Conservation (phyloP, 306 rosid genomes). For the Dicorynia guianensis region DNA sequence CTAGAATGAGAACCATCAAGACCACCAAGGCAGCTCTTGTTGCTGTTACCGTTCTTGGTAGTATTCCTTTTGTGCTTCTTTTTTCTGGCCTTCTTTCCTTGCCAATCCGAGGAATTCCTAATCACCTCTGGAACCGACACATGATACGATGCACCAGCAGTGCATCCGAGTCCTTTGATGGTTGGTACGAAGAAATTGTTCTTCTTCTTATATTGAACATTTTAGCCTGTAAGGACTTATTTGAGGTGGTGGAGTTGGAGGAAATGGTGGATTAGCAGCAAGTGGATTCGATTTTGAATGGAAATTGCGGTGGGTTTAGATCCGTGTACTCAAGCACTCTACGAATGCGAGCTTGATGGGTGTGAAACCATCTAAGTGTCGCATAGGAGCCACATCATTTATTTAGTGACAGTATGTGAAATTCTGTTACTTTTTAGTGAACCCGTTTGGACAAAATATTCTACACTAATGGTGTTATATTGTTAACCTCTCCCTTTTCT, state of each 20-base stretch:
- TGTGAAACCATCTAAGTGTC: too few relatives aligned
- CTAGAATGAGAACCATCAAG: conserved; percentile 48
- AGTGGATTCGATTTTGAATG: conserved; percentile 66
- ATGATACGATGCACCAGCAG: conserved; percentile 74
- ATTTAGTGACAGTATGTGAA: too few relatives aligned
- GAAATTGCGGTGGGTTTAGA: conserved; percentile 56
- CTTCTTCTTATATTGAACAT: conserved; percentile 51
- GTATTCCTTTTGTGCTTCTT: conserved; percentile 58
- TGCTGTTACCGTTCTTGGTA: conserved; percentile 33
- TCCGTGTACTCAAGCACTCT: too few relatives aligned
- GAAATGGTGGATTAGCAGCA: conserved; percentile 84
- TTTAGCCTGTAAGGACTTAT: conserved; percentile 51
- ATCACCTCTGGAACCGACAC: conserved; percentile 90
- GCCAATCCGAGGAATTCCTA: conserved; percentile 82
- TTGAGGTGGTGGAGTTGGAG: conserved; percentile 44
- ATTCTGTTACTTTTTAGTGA: too few relatives aligned
- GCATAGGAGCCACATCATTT: too few relatives aligned
- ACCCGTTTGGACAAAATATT: too few relatives aligned
- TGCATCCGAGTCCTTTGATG: conserved; percentile 85
- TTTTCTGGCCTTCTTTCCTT: conserved; percentile 67
- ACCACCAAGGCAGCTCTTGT: conserved; percentile 46
- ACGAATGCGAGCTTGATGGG: too few relatives aligned
- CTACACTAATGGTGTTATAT: too few relatives aligned
- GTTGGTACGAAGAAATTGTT: conserved; percentile 63
- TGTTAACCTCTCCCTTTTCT: too few relatives aligned